These are phyloP conservation scores for Lichenothelia convexa DNA, from an alignment of 495 filamentous ascomycete genomes.

Conservation along the genomic window DNA sequence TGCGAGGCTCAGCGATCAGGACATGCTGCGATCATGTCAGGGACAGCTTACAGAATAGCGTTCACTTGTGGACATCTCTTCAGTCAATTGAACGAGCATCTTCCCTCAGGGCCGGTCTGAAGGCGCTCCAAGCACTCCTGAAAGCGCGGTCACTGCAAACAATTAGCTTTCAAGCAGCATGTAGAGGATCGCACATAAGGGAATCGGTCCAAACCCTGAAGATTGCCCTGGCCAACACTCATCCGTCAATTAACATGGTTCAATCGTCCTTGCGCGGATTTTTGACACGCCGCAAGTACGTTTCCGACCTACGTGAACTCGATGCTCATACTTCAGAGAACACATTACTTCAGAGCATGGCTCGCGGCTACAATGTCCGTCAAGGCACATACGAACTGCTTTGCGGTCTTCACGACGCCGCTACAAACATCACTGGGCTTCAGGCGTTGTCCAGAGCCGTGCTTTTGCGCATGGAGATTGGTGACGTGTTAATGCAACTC, in stretches of 20 bases:
- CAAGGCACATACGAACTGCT: conserved; percentile 31
- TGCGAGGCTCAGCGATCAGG: conserved; percentile 8
- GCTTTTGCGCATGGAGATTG: conserved; percentile 53
- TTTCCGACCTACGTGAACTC: conserved; percentile 36
- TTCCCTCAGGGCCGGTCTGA: conserved; percentile 7
- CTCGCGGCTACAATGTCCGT: conserved; percentile 43
- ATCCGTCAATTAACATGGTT: conserved; percentile 17
- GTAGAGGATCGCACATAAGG: conserved; percentile 26
- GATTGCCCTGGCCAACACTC: conserved; percentile 19
- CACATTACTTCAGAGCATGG: conserved; percentile 47
- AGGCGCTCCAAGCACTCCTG: conserved; percentile 19
- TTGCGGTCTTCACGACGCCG: conserved; percentile 37
- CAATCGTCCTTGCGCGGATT: conserved; percentile 17
- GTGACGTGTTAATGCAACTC: conserved; percentile 48
- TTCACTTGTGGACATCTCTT: conserved; percentile 1
- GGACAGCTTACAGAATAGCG: not conserved
- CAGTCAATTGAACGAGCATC: conserved; percentile 9
- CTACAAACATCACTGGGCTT: conserved; percentile 38
- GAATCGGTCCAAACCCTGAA: conserved; percentile 20
- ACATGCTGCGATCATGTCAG: conserved; percentile 1
- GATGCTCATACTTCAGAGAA: conserved; percentile 38
- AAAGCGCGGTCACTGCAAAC: conserved; percentile 14
- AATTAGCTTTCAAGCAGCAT: conserved; percentile 28
- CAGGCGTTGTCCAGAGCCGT: conserved; percentile 66
- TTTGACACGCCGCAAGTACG: conserved; percentile 25